Percentiles rank a stretch among this genome's conserved stretches.
These are phyloP conservation scores for Trichoderma erinaceum DNA, from an alignment of 495 filamentous ascomycete species.

Conservation along the genomic window DNA sequence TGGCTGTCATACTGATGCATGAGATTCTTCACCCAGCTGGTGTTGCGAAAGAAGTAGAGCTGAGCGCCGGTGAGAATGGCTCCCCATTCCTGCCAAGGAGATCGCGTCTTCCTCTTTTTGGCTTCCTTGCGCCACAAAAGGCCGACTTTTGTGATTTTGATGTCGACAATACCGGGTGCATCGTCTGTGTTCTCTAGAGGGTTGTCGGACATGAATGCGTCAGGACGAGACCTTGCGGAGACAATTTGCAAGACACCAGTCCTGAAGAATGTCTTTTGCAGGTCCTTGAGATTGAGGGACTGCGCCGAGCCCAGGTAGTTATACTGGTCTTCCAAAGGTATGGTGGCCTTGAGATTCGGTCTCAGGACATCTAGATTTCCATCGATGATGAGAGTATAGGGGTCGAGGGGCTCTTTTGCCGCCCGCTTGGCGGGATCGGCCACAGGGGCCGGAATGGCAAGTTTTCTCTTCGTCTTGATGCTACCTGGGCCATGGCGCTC, in stretches of 20 bases:
- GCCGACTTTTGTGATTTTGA: conserved; percentile 95
- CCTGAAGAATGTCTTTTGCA: conserved; percentile 83
- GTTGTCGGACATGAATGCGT: conserved; percentile 85
- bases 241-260: conserved; percentile 91
- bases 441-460: conserved; percentile 53
- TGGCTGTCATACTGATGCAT: conserved; percentile 81
- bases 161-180: conserved; percentile 90
- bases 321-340: conserved; percentile 89
- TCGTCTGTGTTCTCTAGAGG: conserved; percentile 78
- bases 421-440: conserved; percentile 59
- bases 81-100: conserved; percentile 98
- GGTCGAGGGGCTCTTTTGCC: conserved; percentile 81
- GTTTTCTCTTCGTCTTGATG: conserved; percentile 61
- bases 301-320: conserved; percentile 71
- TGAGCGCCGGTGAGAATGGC: conserved; percentile 91
- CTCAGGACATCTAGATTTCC: conserved; percentile 73
- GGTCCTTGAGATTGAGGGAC: conserved; percentile 63
- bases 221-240: conserved; percentile 83
- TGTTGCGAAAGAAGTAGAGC: conserved; percentile 93
- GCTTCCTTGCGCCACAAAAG: conserved; percentile 91
- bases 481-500: conserved; percentile 56
- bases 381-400: conserved; percentile 90
- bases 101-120: conserved; percentile 90
- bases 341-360: conserved; percentile 82
- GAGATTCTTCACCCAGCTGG: conserved; percentile 82